Evolutionary conservation across 2,329 filamentous ascomycete species (phyloP).

Genomic region (Lizonia empirigonia): DNA sequence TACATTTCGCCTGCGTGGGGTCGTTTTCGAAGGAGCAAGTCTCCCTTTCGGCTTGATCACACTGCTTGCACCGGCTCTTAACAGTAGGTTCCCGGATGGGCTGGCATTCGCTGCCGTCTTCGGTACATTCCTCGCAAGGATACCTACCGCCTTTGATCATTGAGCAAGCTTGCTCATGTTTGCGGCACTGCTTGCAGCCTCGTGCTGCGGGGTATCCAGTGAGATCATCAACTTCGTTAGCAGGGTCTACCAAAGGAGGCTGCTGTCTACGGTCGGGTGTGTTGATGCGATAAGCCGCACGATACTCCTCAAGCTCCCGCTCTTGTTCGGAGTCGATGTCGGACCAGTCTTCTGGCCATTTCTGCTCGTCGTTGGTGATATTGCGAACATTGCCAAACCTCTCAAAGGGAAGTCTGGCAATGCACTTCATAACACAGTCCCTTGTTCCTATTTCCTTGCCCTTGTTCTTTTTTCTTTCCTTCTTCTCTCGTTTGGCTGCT

Average conservation of each 20-base stretch:
- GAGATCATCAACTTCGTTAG: slow-evolving; percentile 30
- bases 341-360: slow-evolving; percentile 37
- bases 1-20: slow-evolving; percentile 24
- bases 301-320: slow-evolving; percentile 13
- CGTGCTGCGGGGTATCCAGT: slow-evolving; percentile 42
- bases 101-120: slow-evolving; percentile 37
- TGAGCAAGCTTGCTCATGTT: slow-evolving; percentile 26
- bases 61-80: slow-evolving; percentile 44
- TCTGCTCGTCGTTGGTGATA: slow-evolving; percentile 29
- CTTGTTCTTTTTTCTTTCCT: slow-evolving; percentile 11
- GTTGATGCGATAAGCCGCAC: slow-evolving; percentile 15
- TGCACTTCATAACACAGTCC: slow-evolving; percentile 22
- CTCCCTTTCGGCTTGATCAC: slow-evolving; percentile 17
- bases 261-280: slow-evolving; percentile 21
- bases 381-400: slow-evolving; percentile 29
- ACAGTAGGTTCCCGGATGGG: slow-evolving; percentile 36
- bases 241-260: slow-evolving; percentile 31
- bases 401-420: slow-evolving; percentile 24
- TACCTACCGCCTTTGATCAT: slow-evolving; percentile 39
- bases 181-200: slow-evolving; percentile 45
- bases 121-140: slow-evolving; percentile 28
- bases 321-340: slow-evolving; percentile 27
- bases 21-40: slow-evolving; percentile 32
- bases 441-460: slow-evolving; percentile 3
- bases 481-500: slow-evolving; percentile 21